Evolutionary conservation across 169 alveolate genomes (phyloP).

Genomic region (Plasmodium cynomolgi): DNA sequence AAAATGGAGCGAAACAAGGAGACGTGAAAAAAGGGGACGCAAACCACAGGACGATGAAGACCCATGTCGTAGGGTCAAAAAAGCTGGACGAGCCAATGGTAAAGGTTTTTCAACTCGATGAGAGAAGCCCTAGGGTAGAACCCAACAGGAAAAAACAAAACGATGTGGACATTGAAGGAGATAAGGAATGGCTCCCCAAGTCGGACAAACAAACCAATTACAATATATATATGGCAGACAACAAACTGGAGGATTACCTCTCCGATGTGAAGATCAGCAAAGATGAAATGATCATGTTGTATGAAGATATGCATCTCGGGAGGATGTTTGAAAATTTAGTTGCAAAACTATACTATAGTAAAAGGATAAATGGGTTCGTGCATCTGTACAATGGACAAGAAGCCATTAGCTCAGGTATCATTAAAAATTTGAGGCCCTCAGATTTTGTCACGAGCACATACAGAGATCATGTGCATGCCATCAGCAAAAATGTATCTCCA

Average conservation of each 20-base stretch:
- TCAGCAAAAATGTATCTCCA: conserved; percentile 89
- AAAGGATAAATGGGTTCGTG: conserved; percentile 89
- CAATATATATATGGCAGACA: conserved; percentile 38
- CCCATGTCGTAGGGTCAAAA: neutral
- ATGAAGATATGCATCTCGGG: conserved; percentile 87
- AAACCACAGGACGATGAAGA: neutral
- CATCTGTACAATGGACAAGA: conserved; percentile 92
- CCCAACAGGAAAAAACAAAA: neutral
- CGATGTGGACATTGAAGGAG: neutral
- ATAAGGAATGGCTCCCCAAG: neutral
- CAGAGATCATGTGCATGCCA: conserved; percentile 91
- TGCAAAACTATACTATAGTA: conserved; percentile 88
- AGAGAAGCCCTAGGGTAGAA: neutral
- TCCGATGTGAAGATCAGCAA: conserved; percentile 63
- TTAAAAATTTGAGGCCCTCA: conserved; percentile 85
- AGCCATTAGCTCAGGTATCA: conserved; percentile 89
- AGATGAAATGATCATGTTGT: conserved; percentile 85
- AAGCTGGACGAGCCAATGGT: neutral
- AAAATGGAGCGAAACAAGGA: too few species aligned
- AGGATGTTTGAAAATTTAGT: conserved; percentile 89
- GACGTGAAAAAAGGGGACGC: neutral
- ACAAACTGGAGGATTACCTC: conserved; percentile 25
- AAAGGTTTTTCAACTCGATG: neutral
- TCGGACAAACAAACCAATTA: neutral
- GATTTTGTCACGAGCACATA: conserved; percentile 90